A percentile compares a stretch with the other conserved stretches of the same genome.
Conservation (phyloP, 1,139 yeast species). For the Suhomyces chickasaworum region DNA sequence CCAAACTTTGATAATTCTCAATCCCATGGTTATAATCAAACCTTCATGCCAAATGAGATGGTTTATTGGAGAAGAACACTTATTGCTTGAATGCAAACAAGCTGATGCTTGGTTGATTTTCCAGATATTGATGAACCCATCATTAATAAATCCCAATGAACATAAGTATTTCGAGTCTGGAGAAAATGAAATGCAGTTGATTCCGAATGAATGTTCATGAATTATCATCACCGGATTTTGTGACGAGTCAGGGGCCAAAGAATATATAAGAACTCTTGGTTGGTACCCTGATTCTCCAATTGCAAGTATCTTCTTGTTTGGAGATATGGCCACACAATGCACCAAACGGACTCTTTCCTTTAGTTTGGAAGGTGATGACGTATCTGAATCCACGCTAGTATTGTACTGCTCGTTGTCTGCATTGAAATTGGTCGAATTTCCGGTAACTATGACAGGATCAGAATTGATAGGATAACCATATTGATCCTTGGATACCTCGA, state of each 20-base stretch:
- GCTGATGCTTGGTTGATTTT: constrained; percentile 27
- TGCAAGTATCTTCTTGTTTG: constrained; percentile 54
- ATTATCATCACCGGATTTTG: constrained; percentile 52
- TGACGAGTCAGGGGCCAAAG: constrained; percentile 54
- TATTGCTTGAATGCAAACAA: constrained; percentile 49
- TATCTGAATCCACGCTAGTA: constrained; percentile 2
- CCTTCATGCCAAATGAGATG: constrained; percentile 59
- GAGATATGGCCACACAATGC: constrained; percentile 57
- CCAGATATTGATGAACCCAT: constrained; percentile 69
- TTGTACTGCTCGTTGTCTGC: constrained; percentile 7
- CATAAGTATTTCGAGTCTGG: constrained; percentile 57
- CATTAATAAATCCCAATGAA: constrained; percentile 64
- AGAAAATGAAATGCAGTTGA: constrained; percentile 56
- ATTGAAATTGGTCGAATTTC: constrained; percentile 13
- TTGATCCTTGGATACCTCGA: constrained; percentile 26
- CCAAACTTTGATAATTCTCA: constrained; percentile 65
- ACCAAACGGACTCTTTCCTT: constrained; percentile 55
- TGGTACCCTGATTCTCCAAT: constrained; percentile 70
- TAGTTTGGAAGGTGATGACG: constrained; percentile 33
- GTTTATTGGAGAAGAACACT: constrained; percentile 60
- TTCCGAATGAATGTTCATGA: constrained; percentile 65
- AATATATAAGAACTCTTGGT: constrained; percentile 62
- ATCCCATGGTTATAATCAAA: constrained; percentile 55
- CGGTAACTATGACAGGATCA: constrained; percentile 30
- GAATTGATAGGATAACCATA: constrained; percentile 35